Evolutionary conservation across 345 rosid species (phyloP).

Genomic region (Gossypium arboreum): DNA sequence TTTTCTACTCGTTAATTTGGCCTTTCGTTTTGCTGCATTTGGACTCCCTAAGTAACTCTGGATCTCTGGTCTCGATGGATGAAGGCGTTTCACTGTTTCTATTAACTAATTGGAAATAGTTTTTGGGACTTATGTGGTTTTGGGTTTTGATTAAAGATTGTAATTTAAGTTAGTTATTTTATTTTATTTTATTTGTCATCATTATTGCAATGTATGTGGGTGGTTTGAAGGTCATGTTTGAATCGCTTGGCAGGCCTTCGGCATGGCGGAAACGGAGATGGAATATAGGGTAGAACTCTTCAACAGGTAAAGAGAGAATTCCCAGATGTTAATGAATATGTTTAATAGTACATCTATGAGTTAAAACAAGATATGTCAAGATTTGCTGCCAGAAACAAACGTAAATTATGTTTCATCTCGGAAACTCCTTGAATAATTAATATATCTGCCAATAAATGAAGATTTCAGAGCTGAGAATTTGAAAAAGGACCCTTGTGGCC

Average conservation of each 20-base stretch:
- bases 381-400: background rate
- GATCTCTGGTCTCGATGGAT: background rate
- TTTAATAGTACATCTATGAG: background rate
- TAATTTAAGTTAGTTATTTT: background rate
- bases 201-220: background rate
- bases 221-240: conserved; percentile 15
- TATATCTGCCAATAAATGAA: background rate
- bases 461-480: background rate
- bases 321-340: background rate
- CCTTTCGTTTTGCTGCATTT: background rate
- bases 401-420: background rate
- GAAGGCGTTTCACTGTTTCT: background rate
- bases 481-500: background rate
- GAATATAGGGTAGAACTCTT: conserved; percentile 89
- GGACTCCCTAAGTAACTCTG: too few relatives aligned
- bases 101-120: background rate
- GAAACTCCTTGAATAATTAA: background rate
- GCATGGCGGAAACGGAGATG: conserved; percentile 93
- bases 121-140: background rate
- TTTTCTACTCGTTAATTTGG: background rate
- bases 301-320: conserved; percentile 52
- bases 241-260: conserved; percentile 55
- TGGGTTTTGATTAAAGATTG: background rate
- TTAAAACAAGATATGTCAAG: background rate
- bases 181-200: too few relatives aligned